These are phyloP conservation scores for Volvox carteri DNA, from an alignment of 163 green algal genomes.

Conservation along the genomic window DNA sequence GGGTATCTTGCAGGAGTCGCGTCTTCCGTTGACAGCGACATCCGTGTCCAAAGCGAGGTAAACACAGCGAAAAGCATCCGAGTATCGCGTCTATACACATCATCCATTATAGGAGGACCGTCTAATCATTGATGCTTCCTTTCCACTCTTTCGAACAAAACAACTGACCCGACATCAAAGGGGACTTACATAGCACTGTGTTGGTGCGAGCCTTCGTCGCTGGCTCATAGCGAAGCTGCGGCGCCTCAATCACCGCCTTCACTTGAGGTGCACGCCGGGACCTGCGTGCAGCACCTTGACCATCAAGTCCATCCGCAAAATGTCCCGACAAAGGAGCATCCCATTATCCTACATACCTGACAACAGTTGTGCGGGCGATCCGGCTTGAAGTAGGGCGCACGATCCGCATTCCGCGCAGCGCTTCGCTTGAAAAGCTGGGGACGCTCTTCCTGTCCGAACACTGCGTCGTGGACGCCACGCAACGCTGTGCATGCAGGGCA, in stretches of 20 bases:
- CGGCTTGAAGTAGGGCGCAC: not conserved
- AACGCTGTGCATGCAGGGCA: conserved; percentile 40
- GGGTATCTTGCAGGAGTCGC: too few species aligned
- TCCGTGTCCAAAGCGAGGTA: too few species aligned
- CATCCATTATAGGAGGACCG: too few species aligned
- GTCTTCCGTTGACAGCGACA: too few species aligned
- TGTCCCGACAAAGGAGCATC: not conserved
- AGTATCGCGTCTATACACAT: too few species aligned
- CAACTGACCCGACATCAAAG: not conserved
- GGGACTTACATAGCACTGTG: conserved; percentile 69
- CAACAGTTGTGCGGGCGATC: not conserved
- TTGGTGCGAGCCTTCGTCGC: conserved; percentile 61
- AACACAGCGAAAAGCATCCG: too few species aligned
- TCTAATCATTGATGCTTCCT: too few species aligned
- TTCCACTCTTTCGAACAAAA: conserved; percentile 9
- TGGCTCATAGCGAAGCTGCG: conserved; percentile 70
- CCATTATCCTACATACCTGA: not conserved
- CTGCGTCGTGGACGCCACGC: not conserved
- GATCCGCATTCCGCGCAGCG: not conserved
- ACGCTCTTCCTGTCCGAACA: conserved; percentile 11
- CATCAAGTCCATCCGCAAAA: not conserved
- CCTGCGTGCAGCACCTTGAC: conserved; percentile 31
- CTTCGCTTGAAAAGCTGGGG: conserved; percentile 27
- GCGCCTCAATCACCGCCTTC: conserved; percentile 70
- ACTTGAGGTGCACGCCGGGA: conserved; percentile 51